Percentiles rank a stretch among this genome's conserved stretches.
Evolutionary conservation across 164 flowering plant species (phyloP).

Genomic region (Sedum album): DNA sequence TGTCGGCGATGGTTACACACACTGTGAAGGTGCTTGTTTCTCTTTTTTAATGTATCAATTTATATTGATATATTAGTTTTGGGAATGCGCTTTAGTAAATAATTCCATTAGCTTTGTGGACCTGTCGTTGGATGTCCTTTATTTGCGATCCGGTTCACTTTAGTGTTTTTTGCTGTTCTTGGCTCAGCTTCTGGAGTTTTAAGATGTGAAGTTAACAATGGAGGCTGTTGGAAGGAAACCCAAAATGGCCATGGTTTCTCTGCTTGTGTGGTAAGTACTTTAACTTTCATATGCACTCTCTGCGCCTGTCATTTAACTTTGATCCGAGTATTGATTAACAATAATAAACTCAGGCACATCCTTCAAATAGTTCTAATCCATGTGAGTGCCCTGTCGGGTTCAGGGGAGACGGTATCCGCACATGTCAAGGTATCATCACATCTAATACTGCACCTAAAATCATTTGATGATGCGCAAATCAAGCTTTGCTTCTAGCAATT

Average conservation of each 20-base stretch:
- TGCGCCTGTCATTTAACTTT: not conserved
- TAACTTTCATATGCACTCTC: not conserved
- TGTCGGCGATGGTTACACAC: slow-evolving; percentile 9
- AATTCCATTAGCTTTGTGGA: too few relatives aligned
- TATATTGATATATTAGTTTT: too few relatives aligned
- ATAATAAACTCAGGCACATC: not conserved
- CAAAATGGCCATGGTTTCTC: slow-evolving; percentile 48
- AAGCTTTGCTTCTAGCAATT: too few relatives aligned
- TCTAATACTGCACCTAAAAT: not conserved
- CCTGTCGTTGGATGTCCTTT: not conserved
- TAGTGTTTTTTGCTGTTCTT: not conserved
- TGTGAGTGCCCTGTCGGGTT: slow-evolving; percentile 83
- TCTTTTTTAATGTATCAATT: not conserved
- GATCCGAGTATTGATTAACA: too few relatives aligned
- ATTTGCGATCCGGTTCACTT: not conserved
- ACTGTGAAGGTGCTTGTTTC: slow-evolving; percentile 3
- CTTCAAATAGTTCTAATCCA: slow-evolving; percentile 23
- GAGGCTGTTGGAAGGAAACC: slow-evolving; percentile 90
- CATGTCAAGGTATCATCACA: slow-evolving; percentile 56
- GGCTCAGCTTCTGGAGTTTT: slow-evolving; percentile 71
- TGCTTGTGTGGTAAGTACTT: slow-evolving; percentile 77
- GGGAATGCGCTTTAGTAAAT: too few relatives aligned
- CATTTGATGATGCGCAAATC: not conserved
- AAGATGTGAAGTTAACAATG: slow-evolving; percentile 68
- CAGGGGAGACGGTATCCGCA: slow-evolving; percentile 58